phyloP scores from a whole-genome alignment of 164 flowering plant species.

The Protea cynaroides region DNA sequence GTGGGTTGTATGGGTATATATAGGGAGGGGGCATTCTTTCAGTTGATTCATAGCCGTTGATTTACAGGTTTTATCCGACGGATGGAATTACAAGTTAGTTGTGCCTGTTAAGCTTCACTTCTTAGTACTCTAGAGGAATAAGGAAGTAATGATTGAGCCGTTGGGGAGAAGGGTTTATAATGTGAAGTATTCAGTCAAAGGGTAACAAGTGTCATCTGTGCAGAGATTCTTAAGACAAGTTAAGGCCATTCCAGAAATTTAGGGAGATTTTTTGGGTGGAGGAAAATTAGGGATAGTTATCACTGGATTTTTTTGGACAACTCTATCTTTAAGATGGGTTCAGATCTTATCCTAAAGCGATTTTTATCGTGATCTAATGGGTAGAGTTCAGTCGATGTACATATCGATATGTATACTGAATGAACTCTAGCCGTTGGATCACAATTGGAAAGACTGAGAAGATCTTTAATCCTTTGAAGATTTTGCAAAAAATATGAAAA shows the following conservation, averaged over 20 bases:
- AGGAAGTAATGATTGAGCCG: constrained; percentile 11
- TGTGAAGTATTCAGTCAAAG: constrained; percentile 4
- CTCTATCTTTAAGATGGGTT: too few relatives aligned
- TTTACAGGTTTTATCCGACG: constrained; percentile 10
- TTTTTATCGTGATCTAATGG: too few relatives aligned
- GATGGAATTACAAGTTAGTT: constrained; percentile 8
- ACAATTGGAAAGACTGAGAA: too few relatives aligned
- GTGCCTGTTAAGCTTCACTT: constrained; percentile 18
- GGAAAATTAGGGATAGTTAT: too few relatives aligned
- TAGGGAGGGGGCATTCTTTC: constrained; percentile 3
- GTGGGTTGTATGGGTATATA: background rate
- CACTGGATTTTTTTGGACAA: too few relatives aligned
- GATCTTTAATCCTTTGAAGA: too few relatives aligned
- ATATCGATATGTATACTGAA: too few relatives aligned
- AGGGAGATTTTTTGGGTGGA: too few relatives aligned
- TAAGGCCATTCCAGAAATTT: background rate
- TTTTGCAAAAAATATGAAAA: too few relatives aligned
- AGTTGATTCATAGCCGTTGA: constrained; percentile 12
- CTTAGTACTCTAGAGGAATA: constrained; percentile 2
- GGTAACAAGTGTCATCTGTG: constrained; percentile 11
- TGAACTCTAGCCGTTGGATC: too few relatives aligned
- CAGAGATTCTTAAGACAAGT: background rate
- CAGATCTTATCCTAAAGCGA: background rate
- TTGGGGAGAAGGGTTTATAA: constrained; percentile 3
- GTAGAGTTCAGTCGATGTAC: too few relatives aligned